Base-by-base conservation (phyloP, 257 asterid genomes). In the Solanum clarkiae region DNA sequence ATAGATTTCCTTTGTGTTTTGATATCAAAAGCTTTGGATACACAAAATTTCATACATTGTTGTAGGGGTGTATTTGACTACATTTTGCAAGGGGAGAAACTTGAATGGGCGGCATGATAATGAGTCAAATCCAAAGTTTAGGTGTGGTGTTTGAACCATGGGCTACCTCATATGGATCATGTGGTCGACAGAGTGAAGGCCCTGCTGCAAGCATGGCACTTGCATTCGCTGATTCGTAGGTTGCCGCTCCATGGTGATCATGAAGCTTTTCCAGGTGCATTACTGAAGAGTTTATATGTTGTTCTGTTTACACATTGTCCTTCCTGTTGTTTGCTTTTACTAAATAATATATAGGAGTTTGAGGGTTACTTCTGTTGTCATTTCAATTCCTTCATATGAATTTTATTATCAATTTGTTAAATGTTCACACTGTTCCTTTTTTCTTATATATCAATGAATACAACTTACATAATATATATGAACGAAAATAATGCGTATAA, bases 41-140 rank as follows among this genome's bases (percentile, higher is more conserved):
- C 14, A 3, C 26, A 1, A 16, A 40, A 26, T 32, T 17, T 65
- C 3, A 10, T n/a, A 5, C 26, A 15, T 45, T 81, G 20, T 85
- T 53, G 17, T 80, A 93, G 94, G 94, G 51, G 90, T 87, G 84
- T 85, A 71, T 42, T 84, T 93, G 85, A 71, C 89, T 20, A 87
- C 88, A 15, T 24, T 90, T 68, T 91, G 94, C 90, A 86, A 86
- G 83, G 84, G 84, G 7, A 72, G 85, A 54, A 69, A 24, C 29
- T 70, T 47, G 12, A 85, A 87, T 55, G 55, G 87, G 20, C 85
- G 91, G 22, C 91, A 91, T 56, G 90, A 90, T 26, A 36, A 79
- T 80, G 70, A 77, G 86, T 74, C 90, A 89, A 86, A 84, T 90
- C 54, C 88, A 83, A 82, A 93, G 94, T 84, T 91, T 93, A 8